Conservation (phyloP, 352 stramenopile species). For the Globisporangium recalcitrans region DNA sequence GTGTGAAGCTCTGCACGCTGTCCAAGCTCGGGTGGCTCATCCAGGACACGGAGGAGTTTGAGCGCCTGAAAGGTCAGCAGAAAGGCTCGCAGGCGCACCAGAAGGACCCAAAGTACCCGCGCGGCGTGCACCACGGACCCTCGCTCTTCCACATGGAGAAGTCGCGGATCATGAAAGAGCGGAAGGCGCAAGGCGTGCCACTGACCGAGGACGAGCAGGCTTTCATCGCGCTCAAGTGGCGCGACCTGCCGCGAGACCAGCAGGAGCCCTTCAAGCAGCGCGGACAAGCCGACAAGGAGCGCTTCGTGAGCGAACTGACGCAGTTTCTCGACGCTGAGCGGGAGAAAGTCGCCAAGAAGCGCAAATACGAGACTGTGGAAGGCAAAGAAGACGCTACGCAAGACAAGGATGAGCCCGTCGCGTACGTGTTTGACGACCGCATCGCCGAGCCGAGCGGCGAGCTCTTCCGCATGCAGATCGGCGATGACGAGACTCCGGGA, state of each 20-base stretch:
- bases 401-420: slow-evolving; percentile 30
- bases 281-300: slow-evolving; percentile 39
- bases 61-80: slow-evolving; percentile 44
- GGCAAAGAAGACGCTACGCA: neutral
- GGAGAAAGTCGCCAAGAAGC: slow-evolving; percentile 32
- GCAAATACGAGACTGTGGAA: slow-evolving; percentile 42
- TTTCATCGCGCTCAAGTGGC: slow-evolving; percentile 28
- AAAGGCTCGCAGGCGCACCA: slow-evolving; percentile 46
- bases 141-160: slow-evolving; percentile 73
- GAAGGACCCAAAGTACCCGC: slow-evolving; percentile 43
- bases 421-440: slow-evolving; percentile 73
- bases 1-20: slow-evolving; percentile 41
- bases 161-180: slow-evolving; percentile 22
- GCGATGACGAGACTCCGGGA: slow-evolving; percentile 23
- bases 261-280: slow-evolving; percentile 43
- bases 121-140: slow-evolving; percentile 48
- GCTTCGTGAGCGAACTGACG: slow-evolving; percentile 44
- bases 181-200: slow-evolving; percentile 17
- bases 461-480: slow-evolving; percentile 69
- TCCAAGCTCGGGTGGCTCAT: slow-evolving; percentile 65
- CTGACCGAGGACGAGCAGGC: slow-evolving; percentile 17
- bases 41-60: slow-evolving; percentile 66
- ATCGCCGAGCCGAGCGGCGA: slow-evolving; percentile 61
- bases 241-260: slow-evolving; percentile 38
- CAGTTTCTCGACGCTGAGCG: slow-evolving; percentile 54